Evolutionary conservation across 208 protist species (phyloP).

Genomic region (Leishmania aethiopica): DNA sequence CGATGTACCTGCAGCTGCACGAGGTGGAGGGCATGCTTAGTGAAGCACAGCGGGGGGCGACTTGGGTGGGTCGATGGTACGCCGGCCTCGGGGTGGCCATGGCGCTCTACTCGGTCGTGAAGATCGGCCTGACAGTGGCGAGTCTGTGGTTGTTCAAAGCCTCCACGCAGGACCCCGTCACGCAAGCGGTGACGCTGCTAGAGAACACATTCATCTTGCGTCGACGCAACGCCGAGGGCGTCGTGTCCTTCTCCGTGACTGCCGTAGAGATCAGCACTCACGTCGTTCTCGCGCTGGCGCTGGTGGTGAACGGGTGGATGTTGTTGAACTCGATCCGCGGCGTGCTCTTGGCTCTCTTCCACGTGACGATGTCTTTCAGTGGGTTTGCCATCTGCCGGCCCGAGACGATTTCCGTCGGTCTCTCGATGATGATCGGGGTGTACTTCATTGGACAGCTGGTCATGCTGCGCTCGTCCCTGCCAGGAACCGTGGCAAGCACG

Average conservation of each 20-base stretch:
- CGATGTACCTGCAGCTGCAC: conserved; percentile 69
- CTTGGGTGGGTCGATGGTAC: conserved; percentile 53
- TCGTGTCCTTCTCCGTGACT: conserved; percentile 28
- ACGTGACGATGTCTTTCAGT: conserved; percentile 63
- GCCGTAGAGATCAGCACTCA: conserved; percentile 34
- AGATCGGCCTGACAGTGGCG: conserved; percentile 48
- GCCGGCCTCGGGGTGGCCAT: conserved; percentile 51
- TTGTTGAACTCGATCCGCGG: conserved; percentile 74
- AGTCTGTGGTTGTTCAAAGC: conserved; percentile 44
- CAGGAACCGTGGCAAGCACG: conserved; percentile 4
- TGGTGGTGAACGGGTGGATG: conserved; percentile 76
- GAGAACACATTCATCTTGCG: conserved; percentile 39
- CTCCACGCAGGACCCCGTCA: conserved; percentile 57
- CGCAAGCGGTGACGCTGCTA: conserved; percentile 50
- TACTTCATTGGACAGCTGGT: conserved; percentile 83
- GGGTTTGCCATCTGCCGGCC: conserved; percentile 49
- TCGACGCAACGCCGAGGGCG: not conserved
- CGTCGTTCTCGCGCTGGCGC: conserved; percentile 44
- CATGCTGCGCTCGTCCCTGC: conserved; percentile 58
- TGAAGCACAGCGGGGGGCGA: conserved; percentile 50
- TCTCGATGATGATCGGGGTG: conserved; percentile 68
- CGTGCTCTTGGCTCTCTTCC: conserved; percentile 78
- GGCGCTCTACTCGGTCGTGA: conserved; percentile 55
- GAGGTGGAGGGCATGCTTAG: conserved; percentile 60
- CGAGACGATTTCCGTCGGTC: conserved; percentile 57